phyloP scores from a whole-genome alignment of 1,284 basidiomycete genomes.

The Sanghuangporus weigelae region DNA sequence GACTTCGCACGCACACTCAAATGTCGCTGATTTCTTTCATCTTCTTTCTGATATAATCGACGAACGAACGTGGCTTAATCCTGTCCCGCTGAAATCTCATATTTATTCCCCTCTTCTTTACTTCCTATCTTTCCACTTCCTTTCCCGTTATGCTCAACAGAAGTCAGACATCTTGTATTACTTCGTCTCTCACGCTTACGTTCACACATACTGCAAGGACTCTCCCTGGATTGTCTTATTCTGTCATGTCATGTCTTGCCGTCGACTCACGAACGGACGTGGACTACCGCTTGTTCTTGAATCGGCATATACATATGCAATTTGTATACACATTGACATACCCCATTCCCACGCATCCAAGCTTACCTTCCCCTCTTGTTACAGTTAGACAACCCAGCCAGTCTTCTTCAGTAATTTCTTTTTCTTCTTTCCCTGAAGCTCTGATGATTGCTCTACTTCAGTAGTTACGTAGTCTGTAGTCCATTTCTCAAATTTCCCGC shows the following conservation, averaged over 20 bases:
- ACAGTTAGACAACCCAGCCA: no score
- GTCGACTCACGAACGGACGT: constrained; percentile 45
- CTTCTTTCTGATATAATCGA: not conserved
- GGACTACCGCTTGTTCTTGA: constrained; percentile 52
- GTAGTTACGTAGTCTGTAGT: not conserved
- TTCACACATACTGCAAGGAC: constrained; percentile 15
- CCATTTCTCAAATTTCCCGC: not conserved
- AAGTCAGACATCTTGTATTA: constrained; percentile 3
- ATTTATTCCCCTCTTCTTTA: constrained; percentile 10
- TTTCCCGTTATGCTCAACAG: constrained; percentile 14
- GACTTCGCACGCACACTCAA: not conserved
- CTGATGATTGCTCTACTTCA: not conserved
- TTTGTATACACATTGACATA: constrained; percentile 33
- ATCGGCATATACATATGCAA: constrained; percentile 27
- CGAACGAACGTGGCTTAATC: not conserved
- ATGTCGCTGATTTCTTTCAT: not conserved
- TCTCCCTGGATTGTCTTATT: constrained; percentile 14
- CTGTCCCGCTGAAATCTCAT: constrained; percentile 18
- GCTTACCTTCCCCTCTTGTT: no score
- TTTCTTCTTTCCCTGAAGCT: not conserved
- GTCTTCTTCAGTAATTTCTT: not conserved
- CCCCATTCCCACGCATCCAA: not conserved
- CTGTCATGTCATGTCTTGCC: constrained; percentile 18
- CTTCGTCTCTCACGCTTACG: not conserved
- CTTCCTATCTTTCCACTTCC: constrained; percentile 9